Percentiles rank a stretch among this genome's conserved stretches.
These are phyloP conservation scores for Pinus tabuliformis DNA, from an alignment of 75 land plant genomes.

Conservation along the genomic window DNA sequence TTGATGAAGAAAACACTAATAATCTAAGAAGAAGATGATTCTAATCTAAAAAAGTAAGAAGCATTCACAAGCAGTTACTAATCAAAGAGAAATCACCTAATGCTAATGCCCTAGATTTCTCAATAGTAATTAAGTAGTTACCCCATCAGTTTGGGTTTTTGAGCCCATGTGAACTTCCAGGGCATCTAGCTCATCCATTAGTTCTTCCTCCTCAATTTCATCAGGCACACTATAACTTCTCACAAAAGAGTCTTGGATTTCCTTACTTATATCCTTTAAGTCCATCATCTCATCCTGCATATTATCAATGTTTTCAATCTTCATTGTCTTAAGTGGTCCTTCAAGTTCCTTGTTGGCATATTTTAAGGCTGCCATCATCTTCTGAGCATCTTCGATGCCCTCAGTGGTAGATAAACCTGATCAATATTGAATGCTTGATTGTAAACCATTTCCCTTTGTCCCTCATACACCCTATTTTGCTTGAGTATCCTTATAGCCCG, in stretches of 20 bases:
- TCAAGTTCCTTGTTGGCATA: slow-evolving; percentile 96
- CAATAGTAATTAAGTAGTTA: slow-evolving; percentile 56
- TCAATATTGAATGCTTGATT: slow-evolving; percentile 94
- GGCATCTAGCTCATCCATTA: slow-evolving; percentile 97
- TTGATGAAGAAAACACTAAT: too few relatives aligned
- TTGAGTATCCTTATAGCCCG: too few relatives aligned
- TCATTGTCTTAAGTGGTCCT: slow-evolving; percentile 96
- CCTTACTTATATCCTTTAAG: slow-evolving; percentile 88
- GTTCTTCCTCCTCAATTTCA: slow-evolving; percentile 97
- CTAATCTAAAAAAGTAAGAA: too few relatives aligned
- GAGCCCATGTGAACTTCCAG: slow-evolving; percentile 91
- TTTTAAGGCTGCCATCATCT: slow-evolving; percentile 93
- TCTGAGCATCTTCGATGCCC: slow-evolving; percentile 95
- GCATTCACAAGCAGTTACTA: too few relatives aligned
- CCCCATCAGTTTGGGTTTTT: slow-evolving; percentile 60
- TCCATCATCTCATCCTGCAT: slow-evolving; percentile 99
- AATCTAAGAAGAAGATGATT: too few relatives aligned
- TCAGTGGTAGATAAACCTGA: slow-evolving; percentile 91
- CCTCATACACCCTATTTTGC: slow-evolving; percentile 39
- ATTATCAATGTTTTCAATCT: slow-evolving; percentile 89
- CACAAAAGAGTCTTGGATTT: slow-evolving; percentile 98
- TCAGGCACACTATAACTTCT: slow-evolving; percentile 97
- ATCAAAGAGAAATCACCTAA: too few relatives aligned
- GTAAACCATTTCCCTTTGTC: slow-evolving; percentile 90
- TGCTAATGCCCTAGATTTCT: too few relatives aligned